Percentiles rank a stretch among this genome's conserved stretches.
phyloP scores from a whole-genome alignment of 139 green algal species.

The Monoraphidium neglectum region DNA sequence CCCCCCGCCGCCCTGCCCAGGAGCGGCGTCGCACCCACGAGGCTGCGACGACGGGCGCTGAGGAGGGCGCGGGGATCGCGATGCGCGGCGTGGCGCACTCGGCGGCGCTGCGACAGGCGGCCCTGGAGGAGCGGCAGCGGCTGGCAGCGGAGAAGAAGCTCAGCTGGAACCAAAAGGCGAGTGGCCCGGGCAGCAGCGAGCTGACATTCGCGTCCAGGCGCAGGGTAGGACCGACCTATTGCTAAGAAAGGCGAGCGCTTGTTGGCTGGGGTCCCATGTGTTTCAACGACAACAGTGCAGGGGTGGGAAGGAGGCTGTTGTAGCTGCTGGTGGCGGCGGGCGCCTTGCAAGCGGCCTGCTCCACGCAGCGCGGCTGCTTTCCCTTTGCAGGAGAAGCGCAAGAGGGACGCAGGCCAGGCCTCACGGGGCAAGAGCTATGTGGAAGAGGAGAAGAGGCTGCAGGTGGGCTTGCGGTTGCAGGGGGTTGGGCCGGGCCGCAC shows the following conservation, averaged over 20 bases:
- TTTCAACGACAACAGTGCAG: neutral
- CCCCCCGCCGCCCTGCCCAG: conserved; percentile 18
- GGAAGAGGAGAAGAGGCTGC: conserved; percentile 71
- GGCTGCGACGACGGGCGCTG: conserved; percentile 34
- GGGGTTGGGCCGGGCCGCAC: too few relatives aligned
- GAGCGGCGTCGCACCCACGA: conserved; percentile 42
- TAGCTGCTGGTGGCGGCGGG: neutral
- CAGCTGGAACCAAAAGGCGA: conserved; percentile 57
- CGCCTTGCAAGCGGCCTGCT: neutral
- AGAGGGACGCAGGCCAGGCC: conserved; percentile 55
- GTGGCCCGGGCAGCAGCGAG: neutral
- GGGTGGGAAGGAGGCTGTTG: neutral
- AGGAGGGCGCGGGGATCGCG: conserved; percentile 30
- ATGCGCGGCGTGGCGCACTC: conserved; percentile 33
- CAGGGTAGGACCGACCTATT: neutral
- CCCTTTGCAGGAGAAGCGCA: conserved; percentile 66
- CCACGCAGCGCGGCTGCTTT: neutral
- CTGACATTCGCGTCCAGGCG: too few relatives aligned
- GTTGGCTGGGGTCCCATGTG: neutral
- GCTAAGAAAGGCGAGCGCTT: neutral
- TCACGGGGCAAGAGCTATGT: conserved; percentile 64
- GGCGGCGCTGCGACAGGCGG: conserved; percentile 34
- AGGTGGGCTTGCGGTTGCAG: conserved; percentile 47
- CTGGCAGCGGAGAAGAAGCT: conserved; percentile 34
- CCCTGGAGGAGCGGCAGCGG: conserved; percentile 33